These are phyloP conservation scores for Talaromyces sp. DNA, from an alignment of 2,329 filamentous ascomycete genomes.

Conservation along the genomic window DNA sequence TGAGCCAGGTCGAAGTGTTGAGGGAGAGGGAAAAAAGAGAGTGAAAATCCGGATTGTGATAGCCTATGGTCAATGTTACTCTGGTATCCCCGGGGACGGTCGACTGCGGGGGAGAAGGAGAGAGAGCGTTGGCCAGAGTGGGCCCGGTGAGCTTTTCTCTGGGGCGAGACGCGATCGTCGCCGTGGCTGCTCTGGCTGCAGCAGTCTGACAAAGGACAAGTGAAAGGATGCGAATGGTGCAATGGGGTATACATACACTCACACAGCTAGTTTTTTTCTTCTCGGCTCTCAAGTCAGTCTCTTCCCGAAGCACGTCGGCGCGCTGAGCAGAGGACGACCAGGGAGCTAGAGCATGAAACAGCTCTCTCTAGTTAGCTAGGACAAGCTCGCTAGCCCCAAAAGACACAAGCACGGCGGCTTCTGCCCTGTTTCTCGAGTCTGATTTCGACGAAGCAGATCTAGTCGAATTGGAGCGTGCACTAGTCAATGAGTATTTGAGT, in stretches of 20 bases:
- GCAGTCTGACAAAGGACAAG: neutral
- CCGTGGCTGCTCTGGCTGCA: neutral
- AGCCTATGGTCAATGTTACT: neutral
- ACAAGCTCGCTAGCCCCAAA: neutral
- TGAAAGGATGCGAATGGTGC: neutral
- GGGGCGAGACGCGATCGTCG: neutral
- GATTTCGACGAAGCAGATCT: no score
- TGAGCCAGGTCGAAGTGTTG: constrained; percentile 3
- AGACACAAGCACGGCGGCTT: neutral
- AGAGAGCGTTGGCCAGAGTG: neutral
- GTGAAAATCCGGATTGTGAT: neutral
- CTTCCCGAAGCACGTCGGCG: no score
- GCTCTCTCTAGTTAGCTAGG: neutral
- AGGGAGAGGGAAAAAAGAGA: constrained; percentile 9
- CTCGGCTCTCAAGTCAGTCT: no score
- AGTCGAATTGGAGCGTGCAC: no score
- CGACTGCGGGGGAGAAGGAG: neutral
- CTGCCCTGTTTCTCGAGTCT: neutral
- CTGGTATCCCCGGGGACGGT: constrained; percentile 7
- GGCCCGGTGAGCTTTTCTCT: neutral
- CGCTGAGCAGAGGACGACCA: no score
- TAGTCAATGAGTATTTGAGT: neutral
- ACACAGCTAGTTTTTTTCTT: neutral
- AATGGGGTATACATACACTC: neutral
- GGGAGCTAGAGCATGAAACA: neutral